Conservation (phyloP, 208 protist species). For the Phytomonas serpens region DNA sequence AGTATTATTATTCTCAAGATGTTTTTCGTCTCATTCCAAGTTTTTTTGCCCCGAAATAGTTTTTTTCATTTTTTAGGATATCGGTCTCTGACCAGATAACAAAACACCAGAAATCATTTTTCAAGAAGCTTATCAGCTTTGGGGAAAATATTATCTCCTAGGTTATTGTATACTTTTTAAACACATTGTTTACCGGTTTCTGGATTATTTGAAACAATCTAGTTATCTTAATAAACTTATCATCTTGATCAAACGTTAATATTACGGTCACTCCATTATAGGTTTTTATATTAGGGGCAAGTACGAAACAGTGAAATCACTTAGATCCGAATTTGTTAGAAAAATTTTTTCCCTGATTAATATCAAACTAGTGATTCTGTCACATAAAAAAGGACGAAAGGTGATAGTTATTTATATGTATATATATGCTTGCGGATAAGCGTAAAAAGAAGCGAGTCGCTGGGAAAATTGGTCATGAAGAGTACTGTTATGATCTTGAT, state of each 20-base stretch:
- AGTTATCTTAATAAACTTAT: not conserved
- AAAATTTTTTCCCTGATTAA: not conserved
- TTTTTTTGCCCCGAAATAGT: not conserved
- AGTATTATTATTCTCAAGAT: not conserved
- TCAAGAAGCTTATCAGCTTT: not conserved
- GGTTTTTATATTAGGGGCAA: not conserved
- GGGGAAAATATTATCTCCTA: not conserved
- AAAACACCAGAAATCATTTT: not conserved
- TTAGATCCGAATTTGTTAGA: not conserved
- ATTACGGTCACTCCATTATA: not conserved
- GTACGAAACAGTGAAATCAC: not conserved
- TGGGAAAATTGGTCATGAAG: slow-evolving; percentile 79
- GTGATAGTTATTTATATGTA: not conserved
- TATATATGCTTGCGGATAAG: slow-evolving; percentile 42
- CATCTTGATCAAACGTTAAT: not conserved
- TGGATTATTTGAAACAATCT: not conserved
- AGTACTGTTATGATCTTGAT: slow-evolving; percentile 61
- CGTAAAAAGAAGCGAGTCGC: slow-evolving; percentile 53
- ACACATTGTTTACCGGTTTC: not conserved
- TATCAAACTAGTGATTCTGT: not conserved
- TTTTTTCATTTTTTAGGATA: not conserved
- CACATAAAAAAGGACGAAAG: not conserved
- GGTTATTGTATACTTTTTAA: not conserved
- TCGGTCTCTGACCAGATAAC: not conserved
- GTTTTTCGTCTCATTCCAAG: not conserved